phyloP scores from a whole-genome alignment of 345 rosid genomes.

The Leavenworthia alabamica region DNA sequence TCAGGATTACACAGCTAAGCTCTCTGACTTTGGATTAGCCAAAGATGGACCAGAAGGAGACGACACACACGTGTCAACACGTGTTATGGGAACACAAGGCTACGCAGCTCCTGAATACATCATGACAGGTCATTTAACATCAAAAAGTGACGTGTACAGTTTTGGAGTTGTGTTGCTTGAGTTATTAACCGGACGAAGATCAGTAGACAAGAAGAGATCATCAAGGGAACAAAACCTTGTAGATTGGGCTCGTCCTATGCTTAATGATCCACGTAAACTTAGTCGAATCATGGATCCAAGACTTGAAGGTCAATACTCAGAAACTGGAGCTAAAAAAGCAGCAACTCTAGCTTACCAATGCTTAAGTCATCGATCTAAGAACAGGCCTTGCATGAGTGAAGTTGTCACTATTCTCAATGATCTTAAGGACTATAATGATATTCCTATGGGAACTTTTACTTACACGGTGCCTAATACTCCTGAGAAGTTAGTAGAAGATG shows the following conservation, averaged over 20 bases:
- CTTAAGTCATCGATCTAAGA: conserved; percentile 72
- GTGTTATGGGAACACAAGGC: conserved; percentile 96
- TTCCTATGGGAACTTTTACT: conserved; percentile 54
- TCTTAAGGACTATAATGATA: conserved; percentile 51
- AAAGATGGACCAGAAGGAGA: conserved; percentile 97
- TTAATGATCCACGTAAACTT: conserved; percentile 58
- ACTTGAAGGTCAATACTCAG: conserved; percentile 86
- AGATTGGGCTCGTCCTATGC: conserved; percentile 69
- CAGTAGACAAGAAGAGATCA: conserved; percentile 53
- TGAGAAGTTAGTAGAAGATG: conserved; percentile 20
- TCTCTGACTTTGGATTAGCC: conserved; percentile 86
- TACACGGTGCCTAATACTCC: conserved; percentile 49
- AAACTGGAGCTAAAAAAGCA: conserved; percentile 65
- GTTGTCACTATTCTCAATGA: conserved; percentile 58
- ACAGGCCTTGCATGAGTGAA: conserved; percentile 55
- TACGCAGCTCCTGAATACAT: conserved; percentile 93
- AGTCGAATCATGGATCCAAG: conserved; percentile 75
- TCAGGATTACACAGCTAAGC: conserved; percentile 76
- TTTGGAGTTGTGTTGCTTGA: conserved; percentile 64
- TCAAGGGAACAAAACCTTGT: conserved; percentile 52
- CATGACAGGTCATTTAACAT: conserved; percentile 81
- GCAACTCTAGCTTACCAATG: conserved; percentile 77
- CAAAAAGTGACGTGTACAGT: conserved; percentile 66
- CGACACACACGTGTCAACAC: conserved; percentile 82
- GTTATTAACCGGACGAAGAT: conserved; percentile 55